phyloP scores from a whole-genome alignment of 306 rosid species.

The Castanea mollissima region DNA sequence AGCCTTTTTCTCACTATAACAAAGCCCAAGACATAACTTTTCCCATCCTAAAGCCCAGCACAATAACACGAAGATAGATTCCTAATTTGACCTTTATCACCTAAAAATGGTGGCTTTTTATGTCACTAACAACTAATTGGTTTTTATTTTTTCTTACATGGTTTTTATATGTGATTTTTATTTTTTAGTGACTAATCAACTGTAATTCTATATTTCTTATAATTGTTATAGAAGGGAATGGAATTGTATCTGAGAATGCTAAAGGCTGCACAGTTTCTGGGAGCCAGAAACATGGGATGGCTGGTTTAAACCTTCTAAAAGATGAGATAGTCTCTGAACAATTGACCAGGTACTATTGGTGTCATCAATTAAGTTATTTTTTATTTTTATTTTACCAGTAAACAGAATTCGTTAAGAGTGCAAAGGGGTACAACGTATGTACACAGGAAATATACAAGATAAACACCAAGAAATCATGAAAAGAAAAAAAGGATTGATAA shows the following conservation, averaged over 20 bases:
- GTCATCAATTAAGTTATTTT: slow-evolving; percentile 6
- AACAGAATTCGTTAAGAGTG: too few relatives aligned
- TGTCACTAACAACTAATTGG: neutral
- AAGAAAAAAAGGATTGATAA: too few relatives aligned
- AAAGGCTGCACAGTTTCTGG: slow-evolving; percentile 33
- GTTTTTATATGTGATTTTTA: neutral
- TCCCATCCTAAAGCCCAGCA: too few relatives aligned
- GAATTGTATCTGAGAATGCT: slow-evolving; percentile 25
- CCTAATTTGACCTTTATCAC: too few relatives aligned
- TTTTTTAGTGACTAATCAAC: neutral
- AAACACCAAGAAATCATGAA: too few relatives aligned
- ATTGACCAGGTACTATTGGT: slow-evolving; percentile 65
- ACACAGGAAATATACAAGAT: too few relatives aligned
- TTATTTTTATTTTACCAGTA: too few relatives aligned
- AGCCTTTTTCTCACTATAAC: too few relatives aligned
- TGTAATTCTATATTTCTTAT: slow-evolving; percentile 1
- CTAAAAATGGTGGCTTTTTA: neutral
- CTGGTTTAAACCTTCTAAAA: slow-evolving; percentile 46
- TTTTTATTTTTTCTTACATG: neutral
- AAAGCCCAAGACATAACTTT: too few relatives aligned
- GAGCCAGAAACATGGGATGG: slow-evolving; percentile 35
- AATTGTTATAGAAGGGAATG: slow-evolving; percentile 27
- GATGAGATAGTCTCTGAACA: slow-evolving; percentile 97
- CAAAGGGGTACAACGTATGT: too few relatives aligned
- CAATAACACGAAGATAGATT: too few relatives aligned